These are phyloP conservation scores for Moricandia moricandioides DNA, from an alignment of 345 rosid genomes.

Conservation along the genomic window DNA sequence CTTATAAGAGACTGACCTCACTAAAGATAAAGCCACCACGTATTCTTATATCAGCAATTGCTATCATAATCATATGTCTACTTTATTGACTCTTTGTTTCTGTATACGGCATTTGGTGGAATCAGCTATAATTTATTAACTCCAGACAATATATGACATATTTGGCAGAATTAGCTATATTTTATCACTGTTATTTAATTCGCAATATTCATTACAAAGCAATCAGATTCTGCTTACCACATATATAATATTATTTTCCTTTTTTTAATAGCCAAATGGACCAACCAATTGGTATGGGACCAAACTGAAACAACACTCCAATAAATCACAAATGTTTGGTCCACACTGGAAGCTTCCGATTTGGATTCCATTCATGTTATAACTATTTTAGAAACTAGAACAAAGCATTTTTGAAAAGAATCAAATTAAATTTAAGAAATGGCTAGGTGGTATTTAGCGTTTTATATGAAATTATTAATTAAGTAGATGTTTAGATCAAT, in stretches of 20 bases:
- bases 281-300: conserved; percentile 28
- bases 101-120: not conserved
- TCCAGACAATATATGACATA: conserved; percentile 12
- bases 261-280: conserved; percentile 3
- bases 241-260: conserved; percentile 10
- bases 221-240: conserved; percentile 37
- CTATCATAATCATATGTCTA: conserved; percentile 25
- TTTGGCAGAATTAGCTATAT: conserved; percentile 14
- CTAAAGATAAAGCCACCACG: not conserved
- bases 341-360: conserved; percentile 15
- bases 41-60: conserved; percentile 9
- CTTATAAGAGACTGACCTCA: conserved; percentile 5
- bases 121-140: not conserved
- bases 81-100: not conserved
- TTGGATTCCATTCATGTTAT: conserved; percentile 14
- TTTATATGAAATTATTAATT: too few relatives aligned
- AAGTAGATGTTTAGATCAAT: too few relatives aligned
- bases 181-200: conserved; percentile 23
- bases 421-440: too few relatives aligned
- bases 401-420: not conserved
- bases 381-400: not conserved
- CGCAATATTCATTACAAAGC: conserved; percentile 16
- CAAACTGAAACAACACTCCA: not conserved
- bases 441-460: too few relatives aligned
- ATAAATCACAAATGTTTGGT: conserved; percentile 23